Conservation (phyloP, 177 flowering plant species). For the Vitis hybrid region DNA sequence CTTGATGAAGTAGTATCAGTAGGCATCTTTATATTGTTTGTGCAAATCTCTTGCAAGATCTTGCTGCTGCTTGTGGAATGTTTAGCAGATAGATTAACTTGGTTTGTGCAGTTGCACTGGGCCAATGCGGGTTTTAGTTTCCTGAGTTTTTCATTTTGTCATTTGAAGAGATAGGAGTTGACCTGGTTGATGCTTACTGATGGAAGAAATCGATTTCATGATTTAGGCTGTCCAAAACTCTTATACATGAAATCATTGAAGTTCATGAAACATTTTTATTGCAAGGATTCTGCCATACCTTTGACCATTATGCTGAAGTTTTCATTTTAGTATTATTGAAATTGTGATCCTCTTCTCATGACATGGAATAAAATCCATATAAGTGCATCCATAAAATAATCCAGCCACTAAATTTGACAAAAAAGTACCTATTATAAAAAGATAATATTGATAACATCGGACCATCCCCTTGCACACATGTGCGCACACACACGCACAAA, state of each 20-base stretch:
- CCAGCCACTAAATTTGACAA: too few relatives aligned
- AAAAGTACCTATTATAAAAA: too few relatives aligned
- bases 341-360: too few relatives aligned
- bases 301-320: too few relatives aligned
- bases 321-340: too few relatives aligned
- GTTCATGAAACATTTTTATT: background rate
- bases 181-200: background rate
- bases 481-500: too few relatives aligned
- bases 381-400: too few relatives aligned
- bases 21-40: background rate
- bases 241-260: constrained; percentile 2
- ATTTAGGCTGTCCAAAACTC: background rate
- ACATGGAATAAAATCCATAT: too few relatives aligned
- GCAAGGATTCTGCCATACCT: too few relatives aligned
- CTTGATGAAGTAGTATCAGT: background rate
- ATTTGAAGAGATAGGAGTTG: background rate
- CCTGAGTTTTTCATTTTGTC: background rate
- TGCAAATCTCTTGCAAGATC: background rate
- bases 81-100: constrained; percentile 2
- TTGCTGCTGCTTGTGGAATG: background rate
- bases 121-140: background rate
- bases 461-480: too few relatives aligned
- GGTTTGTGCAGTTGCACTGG: background rate
- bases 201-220: background rate
- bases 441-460: too few relatives aligned